Evolutionary conservation across 805 yeast species (phyloP).

Genomic region (Maudiozyma barnettii): DNA sequence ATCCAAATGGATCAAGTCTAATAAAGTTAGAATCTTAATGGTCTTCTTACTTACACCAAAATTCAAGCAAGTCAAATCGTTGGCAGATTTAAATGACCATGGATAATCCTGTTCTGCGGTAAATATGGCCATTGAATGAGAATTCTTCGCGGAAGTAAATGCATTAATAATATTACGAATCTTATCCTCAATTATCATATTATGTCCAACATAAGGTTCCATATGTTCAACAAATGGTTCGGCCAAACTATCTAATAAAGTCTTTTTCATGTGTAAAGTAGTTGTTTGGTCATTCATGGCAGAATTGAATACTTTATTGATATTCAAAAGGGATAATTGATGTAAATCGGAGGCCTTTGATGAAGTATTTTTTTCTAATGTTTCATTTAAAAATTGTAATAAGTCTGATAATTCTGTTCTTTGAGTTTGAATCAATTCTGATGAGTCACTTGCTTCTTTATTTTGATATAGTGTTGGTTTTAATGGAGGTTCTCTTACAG

Average conservation of each 20-base stretch:
- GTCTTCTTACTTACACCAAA: conserved; percentile 66
- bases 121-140: conserved; percentile 72
- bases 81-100: conserved; percentile 71
- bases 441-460: conserved; percentile 7
- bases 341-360: conserved; percentile 22
- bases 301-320: conserved; percentile 16
- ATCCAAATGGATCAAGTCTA: conserved; percentile 70
- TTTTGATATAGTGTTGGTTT: conserved; percentile 5
- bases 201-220: conserved; percentile 12
- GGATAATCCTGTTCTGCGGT: conserved; percentile 69
- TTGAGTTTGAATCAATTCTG: conserved; percentile 16
- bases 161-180: conserved; percentile 39
- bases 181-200: conserved; percentile 4
- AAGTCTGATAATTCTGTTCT: conserved; percentile 18
- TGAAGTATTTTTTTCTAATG: conserved; percentile 19
- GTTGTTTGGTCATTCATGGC: conserved; percentile 6
- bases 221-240: conserved; percentile 22
- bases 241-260: conserved; percentile 21
- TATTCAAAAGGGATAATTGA: conserved; percentile 21
- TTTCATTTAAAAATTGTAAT: conserved; percentile 17
- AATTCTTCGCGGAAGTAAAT: conserved; percentile 55
- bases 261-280: conserved; percentile 14
- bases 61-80: conserved; percentile 77
- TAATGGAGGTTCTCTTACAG: not conserved
- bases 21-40: conserved; percentile 49